Conservation (phyloP, 1,284 basidiomycete species). For the Papiliotrema nemorosa region DNA sequence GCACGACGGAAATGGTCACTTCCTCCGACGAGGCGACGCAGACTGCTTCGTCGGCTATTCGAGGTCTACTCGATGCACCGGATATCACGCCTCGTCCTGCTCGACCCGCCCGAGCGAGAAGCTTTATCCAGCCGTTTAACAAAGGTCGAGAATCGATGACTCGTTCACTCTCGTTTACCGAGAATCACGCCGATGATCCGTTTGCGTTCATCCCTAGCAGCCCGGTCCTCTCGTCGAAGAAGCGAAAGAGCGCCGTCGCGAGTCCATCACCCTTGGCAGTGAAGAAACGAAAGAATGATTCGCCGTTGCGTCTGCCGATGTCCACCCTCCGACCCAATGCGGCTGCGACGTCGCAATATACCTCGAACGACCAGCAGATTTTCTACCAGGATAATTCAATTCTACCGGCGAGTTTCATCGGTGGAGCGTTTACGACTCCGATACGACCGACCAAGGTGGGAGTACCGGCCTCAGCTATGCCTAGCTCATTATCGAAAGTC, state of each 20-base stretch:
- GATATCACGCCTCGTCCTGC: conserved; percentile 3
- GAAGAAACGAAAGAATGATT: conserved; percentile 2
- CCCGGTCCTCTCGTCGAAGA: background rate
- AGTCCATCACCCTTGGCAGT: background rate
- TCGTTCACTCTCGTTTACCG: conserved; percentile 1
- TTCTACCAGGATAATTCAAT: no score
- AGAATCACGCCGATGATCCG: conserved; percentile 7
- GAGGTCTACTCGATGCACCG: conserved; percentile 3
- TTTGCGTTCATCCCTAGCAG: conserved; percentile 1
- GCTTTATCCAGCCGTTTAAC: conserved; percentile 5
- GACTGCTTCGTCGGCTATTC: background rate
- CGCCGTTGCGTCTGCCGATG: background rate
- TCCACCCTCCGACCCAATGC: background rate
- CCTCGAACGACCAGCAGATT: no score
- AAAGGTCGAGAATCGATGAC: conserved; percentile 2
- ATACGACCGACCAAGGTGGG: no score
- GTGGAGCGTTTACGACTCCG: no score
- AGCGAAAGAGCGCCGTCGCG: conserved; percentile 1
- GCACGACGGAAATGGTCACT: background rate
- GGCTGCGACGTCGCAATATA: no score
- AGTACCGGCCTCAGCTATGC: no score
- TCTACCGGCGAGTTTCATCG: no score
- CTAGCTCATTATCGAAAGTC: no score
- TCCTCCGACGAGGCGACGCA: background rate
- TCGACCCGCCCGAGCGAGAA: background rate